Conservation (phyloP, 192 early-diverging fungal genomes). For the Lobosporangium transversale region DNA sequence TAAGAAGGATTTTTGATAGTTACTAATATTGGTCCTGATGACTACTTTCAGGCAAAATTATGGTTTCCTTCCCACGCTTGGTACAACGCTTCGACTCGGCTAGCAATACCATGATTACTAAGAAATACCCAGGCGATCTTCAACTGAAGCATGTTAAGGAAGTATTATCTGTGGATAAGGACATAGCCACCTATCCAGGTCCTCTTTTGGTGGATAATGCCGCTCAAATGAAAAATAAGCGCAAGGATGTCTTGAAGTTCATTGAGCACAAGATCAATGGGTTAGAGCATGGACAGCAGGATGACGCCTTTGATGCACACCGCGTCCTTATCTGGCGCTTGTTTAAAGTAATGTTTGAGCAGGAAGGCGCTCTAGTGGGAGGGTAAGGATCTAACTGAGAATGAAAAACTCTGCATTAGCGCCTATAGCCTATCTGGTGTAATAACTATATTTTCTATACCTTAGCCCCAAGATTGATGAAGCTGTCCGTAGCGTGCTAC, state of each 20-base stretch:
- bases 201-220: conserved; percentile 68
- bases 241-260: conserved; percentile 56
- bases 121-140: conserved; percentile 59
- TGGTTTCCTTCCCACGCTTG: conserved; percentile 71
- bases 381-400: conserved; percentile 53
- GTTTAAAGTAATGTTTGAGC: conserved; percentile 68
- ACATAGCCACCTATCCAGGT: conserved; percentile 55
- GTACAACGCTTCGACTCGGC: conserved; percentile 59
- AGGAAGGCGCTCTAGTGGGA: conserved; percentile 69
- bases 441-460: not conserved
- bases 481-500: conserved; percentile 56
- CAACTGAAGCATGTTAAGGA: conserved; percentile 60
- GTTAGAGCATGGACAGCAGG: conserved; percentile 16
- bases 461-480: conserved; percentile 59
- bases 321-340: conserved; percentile 66
- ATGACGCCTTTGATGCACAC: conserved; percentile 31
- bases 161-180: conserved; percentile 45
- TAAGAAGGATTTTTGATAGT: not conserved
- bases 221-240: conserved; percentile 56
- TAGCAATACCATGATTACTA: conserved; percentile 31
- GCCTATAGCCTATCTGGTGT: no score
- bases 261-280: conserved; percentile 51
- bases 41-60: conserved; percentile 56
- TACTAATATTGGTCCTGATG: not conserved
- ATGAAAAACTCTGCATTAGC: no score